phyloP scores from a whole-genome alignment of 176 grass and related monocot species.

The Zoysia japonica region DNA sequence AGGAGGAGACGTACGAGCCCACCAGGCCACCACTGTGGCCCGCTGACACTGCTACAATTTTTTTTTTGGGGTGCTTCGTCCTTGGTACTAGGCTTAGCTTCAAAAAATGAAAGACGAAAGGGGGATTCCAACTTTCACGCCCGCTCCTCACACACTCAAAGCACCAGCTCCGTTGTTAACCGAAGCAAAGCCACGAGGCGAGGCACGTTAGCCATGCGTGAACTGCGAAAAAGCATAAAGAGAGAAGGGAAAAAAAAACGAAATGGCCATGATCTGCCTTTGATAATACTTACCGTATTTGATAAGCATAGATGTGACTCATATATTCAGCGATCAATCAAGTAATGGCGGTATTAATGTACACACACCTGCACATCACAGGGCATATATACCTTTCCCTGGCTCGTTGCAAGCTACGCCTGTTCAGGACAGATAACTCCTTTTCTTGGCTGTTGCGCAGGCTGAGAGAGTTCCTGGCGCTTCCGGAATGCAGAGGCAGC shows the following conservation, averaged over 20 bases:
- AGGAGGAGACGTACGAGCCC: background rate
- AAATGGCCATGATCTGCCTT: background rate
- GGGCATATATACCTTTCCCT: slow-evolving; percentile 37
- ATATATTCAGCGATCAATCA: background rate
- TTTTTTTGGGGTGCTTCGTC: background rate
- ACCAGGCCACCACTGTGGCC: no score
- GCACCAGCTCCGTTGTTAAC: slow-evolving; percentile 11
- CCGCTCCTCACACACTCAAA: slow-evolving; percentile 21
- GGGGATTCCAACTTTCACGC: background rate
- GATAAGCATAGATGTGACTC: background rate
- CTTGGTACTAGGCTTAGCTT: slow-evolving; percentile 33
- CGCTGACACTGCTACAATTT: no score
- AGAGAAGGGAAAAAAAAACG: no score
- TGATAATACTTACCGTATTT: background rate
- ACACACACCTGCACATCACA: background rate
- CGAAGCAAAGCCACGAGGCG: slow-evolving; percentile 19
- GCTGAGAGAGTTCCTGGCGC: background rate
- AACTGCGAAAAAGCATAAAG: background rate
- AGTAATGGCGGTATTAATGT: background rate
- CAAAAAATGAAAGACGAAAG: slow-evolving; percentile 23
- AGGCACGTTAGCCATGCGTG: slow-evolving; percentile 33
- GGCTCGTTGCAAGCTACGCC: background rate
- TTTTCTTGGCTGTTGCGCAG: background rate
- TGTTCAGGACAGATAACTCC: background rate
- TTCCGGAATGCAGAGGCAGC: slow-evolving; percentile 51